Base-by-base conservation (phyloP, 805 yeast species). In the Myxozyma kluyveri region DNA sequence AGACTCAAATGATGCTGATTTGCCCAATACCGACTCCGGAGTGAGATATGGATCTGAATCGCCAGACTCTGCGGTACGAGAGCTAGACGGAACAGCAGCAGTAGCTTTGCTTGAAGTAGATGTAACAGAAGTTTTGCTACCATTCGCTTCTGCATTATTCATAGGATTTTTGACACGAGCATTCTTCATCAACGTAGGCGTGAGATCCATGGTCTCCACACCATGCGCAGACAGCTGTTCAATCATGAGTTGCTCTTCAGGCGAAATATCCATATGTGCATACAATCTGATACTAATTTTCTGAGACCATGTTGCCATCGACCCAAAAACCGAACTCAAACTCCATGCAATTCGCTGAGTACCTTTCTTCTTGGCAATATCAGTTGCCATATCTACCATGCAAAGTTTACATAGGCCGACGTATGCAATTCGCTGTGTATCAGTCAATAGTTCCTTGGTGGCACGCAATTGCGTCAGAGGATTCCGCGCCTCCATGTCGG, bases 361-460 rank as follows among this genome's bases (percentile, higher is more conserved):
- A 7, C 76, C 78, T 19, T 73, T 76, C 19, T 82, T 66, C 45
- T 73, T 70, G 0, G 93, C 90, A 52, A 90, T 69, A n/a, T 81
- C 82, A 0, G 87, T 79, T 18, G 95, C 95, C 84, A 89, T 81
- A 19, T 86, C 86, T 22, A 85, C 86, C 47, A 83, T 77, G 4
- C 85, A 75, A 32, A 93, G 76, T 60, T 86, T 84, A 6, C 85
- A 82, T 7, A 91, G 75, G 0, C 96, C 98, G 4, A 86, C 86
- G 65, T 93, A 93, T 1, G 98, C 98, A 56, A 90, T 84, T 63
- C 87, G 84, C 67, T 93, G 96, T 14, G 84, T 74, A 17, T 88
- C 98, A 5, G 82, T 75, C 14, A 93, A 75, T 80, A 93, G 79
- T 22, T 81, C 79, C 65, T 83, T 88, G 3, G 97, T 93, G 1